Evolutionary conservation across 1,284 basidiomycete genomes (phyloP), one percentile per base, ranked within the genome.

Genomic region (Hemileia vastatrix): DNA sequence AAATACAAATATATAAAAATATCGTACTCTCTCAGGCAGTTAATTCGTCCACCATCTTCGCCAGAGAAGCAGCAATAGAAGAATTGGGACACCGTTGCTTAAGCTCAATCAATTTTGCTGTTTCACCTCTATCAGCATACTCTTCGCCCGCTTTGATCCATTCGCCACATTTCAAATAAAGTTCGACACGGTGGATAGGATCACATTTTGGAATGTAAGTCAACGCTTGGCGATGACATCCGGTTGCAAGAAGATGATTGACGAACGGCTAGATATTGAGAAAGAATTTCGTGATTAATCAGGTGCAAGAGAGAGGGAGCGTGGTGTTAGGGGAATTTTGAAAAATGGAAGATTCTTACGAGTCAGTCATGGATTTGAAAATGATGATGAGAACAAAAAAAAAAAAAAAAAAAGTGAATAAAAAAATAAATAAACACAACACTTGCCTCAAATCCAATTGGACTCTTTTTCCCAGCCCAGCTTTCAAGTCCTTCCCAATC

Each of bases 81-180:
- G 58, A 51, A 19, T 52, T 61, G 13, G 58, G 58, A 48, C 58
- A 61, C 3, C 58, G 21, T 45, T 61, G 58, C 8, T 44, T 33
- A n/a, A 61, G 45, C 27, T 61, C 58, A 27, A 61, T 47, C 18
- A 94, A 76, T 67, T 84, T 86, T 8, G 81, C 81, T 74, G 85
- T 88, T 72, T 94, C 89, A 1, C 84, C 84, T 27, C 87, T 80
- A 55, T 91, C 88, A 76, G 89, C 91, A 75, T 88, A 91, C 67
- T 89, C 86, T 74, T 84, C 85, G 1, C 86, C 91, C 0, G 91
- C 91, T 75, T 83, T 80, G 53, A 85, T 81, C 90, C 90, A 94
- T 65, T 93, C 90, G 3, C 86, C 86, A 72, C 90, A 94, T 64
- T 84, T 80, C 11, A 90, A 85, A 71, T 89, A 96, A 45, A 96